Conservation (phyloP, 2,329 filamentous ascomycete genomes). For the Sclerotinia nivalis region DNA sequence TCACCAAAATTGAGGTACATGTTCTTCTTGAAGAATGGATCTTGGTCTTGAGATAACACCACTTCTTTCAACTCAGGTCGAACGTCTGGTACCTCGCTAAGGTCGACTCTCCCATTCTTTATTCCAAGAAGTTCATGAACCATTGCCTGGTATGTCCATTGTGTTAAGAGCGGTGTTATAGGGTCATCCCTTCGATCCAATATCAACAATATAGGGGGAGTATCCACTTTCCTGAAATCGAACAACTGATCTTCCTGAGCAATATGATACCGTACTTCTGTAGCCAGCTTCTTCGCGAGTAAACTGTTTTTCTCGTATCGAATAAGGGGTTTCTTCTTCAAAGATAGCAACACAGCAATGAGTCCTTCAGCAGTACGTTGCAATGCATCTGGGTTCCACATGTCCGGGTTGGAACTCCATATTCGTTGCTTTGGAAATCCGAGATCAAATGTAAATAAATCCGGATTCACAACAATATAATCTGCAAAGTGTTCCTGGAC, state of each 20-base stretch:
- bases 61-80: slow-evolving; percentile 89
- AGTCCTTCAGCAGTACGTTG: slow-evolving; percentile 86
- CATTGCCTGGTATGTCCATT: slow-evolving; percentile 99
- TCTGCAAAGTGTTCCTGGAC: slow-evolving; percentile 98
- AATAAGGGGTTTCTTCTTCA: slow-evolving; percentile 97
- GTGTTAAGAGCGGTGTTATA: slow-evolving; percentile 88
- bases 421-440: slow-evolving; percentile 71
- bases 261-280: slow-evolving; percentile 88
- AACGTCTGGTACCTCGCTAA: slow-evolving; percentile 80
- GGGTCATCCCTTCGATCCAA: slow-evolving; percentile 92
- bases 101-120: slow-evolving; percentile 88
- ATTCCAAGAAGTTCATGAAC: slow-evolving; percentile 95
- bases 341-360: slow-evolving; percentile 76
- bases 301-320: slow-evolving; percentile 90
- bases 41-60: slow-evolving; percentile 92
- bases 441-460: slow-evolving; percentile 81
- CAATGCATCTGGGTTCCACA: slow-evolving; percentile 87
- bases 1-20: slow-evolving; percentile 99
- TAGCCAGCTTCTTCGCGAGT: slow-evolving; percentile 87
- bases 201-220: slow-evolving; percentile 86
- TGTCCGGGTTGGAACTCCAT: slow-evolving; percentile 79
- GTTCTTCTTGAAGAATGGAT: slow-evolving; percentile 98
- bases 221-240: slow-evolving; percentile 93
- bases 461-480: slow-evolving; percentile 91
- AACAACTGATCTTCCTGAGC: slow-evolving; percentile 96